A percentile compares a stretch with the other conserved stretches of the same genome.
Conservation (phyloP, 2,329 filamentous ascomycete genomes). For the Aureobasidium sp. region DNA sequence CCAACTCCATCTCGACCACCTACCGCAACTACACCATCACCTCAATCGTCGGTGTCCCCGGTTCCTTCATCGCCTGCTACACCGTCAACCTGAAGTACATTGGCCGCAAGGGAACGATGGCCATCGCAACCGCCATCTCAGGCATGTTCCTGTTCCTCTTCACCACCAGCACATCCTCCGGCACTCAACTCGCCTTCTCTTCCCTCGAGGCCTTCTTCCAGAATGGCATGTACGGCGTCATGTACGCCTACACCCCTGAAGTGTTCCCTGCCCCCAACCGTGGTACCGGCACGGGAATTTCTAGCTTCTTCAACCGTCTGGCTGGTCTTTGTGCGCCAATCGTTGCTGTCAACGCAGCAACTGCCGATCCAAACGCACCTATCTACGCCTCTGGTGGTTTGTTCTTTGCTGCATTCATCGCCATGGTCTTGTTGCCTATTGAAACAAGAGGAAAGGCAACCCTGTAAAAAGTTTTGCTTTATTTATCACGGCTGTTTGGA, state of each 20-base stretch:
- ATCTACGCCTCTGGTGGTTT: constrained; percentile 36
- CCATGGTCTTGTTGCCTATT: constrained; percentile 34
- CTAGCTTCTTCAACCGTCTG: constrained; percentile 60
- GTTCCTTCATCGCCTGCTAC: constrained; percentile 64
- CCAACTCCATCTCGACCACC: constrained; percentile 25
- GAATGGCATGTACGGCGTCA: constrained; percentile 68
- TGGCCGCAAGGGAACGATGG: constrained; percentile 65
- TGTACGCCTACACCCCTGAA: constrained; percentile 70
- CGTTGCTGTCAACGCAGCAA: constrained; percentile 44
- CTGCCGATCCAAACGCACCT: constrained; percentile 31
- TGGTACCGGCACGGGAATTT: constrained; percentile 63
- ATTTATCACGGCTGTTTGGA: background rate
- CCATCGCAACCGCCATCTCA: constrained; percentile 56
- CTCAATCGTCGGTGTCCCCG: constrained; percentile 66
- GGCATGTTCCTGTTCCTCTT: constrained; percentile 62
- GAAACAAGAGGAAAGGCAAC: constrained; percentile 36
- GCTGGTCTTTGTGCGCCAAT: constrained; percentile 61
- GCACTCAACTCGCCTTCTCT: constrained; percentile 54
- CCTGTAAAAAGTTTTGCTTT: constrained; percentile 22
- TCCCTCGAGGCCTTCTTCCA: constrained; percentile 60
- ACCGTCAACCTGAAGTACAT: constrained; percentile 61
- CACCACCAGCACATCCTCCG: constrained; percentile 46
- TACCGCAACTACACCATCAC: constrained; percentile 82
- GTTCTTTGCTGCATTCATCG: constrained; percentile 35
- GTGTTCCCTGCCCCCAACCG: constrained; percentile 65